A percentile compares a stretch with the other conserved stretches of the same genome.
Conservation (phyloP, 2,329 filamentous ascomycete species). For the Karstenula rhodostoma region DNA sequence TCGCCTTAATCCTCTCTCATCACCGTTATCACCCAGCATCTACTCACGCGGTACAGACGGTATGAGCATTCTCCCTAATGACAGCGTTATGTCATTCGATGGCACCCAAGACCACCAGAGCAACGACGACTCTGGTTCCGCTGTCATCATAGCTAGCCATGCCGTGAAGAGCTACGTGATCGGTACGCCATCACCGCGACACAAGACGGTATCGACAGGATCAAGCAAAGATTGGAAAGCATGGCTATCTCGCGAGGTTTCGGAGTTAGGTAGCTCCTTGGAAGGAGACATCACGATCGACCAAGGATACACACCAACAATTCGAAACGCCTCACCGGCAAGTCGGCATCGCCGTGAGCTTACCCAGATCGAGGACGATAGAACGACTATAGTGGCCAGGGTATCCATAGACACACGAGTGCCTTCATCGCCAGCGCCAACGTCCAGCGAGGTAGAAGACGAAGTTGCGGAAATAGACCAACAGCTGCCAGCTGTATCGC, state of each 20-base stretch:
- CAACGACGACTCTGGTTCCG: slow-evolving; percentile 41
- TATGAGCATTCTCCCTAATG: slow-evolving; percentile 44
- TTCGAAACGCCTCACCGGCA: not conserved
- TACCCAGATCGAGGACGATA: slow-evolving; percentile 39
- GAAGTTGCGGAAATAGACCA: not conserved
- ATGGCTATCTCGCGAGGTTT: slow-evolving; percentile 57
- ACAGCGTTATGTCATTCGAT: slow-evolving; percentile 43
- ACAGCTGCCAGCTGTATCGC: not conserved
- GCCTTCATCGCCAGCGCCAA: not conserved
- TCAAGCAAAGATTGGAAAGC: slow-evolving; percentile 57
- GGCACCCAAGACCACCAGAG: slow-evolving; percentile 10
- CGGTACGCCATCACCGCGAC: slow-evolving; percentile 40
- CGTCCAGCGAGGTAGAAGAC: slow-evolving; percentile 1
- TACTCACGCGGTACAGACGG: slow-evolving; percentile 56
- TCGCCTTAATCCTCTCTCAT: slow-evolving; percentile 26
- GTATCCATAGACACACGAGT: slow-evolving; percentile 20
- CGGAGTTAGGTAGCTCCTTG: slow-evolving; percentile 42
- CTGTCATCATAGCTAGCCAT: slow-evolving; percentile 54
- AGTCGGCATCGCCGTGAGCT: slow-evolving; percentile 28
- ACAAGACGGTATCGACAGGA: slow-evolving; percentile 28
- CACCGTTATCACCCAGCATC: slow-evolving; percentile 55
- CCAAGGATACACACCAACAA: slow-evolving; percentile 27
- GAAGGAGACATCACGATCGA: slow-evolving; percentile 40
- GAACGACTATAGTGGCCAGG: slow-evolving; percentile 31
- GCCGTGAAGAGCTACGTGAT: slow-evolving; percentile 55